Percentiles rank a stretch among this genome's conserved stretches.
phyloP scores from a whole-genome alignment of 2,329 filamentous ascomycete genomes.

The Trichophyton mentagrophytes region DNA sequence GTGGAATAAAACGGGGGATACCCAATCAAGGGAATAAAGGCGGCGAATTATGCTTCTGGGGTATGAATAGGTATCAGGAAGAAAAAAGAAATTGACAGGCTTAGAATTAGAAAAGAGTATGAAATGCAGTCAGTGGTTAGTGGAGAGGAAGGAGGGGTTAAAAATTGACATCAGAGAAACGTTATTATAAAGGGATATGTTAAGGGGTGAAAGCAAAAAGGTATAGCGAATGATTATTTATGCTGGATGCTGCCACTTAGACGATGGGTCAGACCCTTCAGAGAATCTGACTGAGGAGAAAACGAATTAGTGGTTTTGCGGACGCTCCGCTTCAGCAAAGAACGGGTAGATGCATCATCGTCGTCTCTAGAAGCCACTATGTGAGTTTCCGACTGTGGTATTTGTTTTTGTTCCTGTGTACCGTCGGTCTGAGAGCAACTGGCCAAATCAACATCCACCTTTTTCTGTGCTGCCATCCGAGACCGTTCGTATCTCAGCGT shows the following conservation, averaged over 20 bases:
- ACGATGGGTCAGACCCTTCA: conserved; percentile 27
- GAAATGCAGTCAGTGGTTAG: neutral
- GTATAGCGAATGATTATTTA: conserved; percentile 13
- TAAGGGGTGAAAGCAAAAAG: neutral
- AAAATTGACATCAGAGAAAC: neutral
- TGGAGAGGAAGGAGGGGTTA: neutral
- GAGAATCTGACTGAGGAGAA: conserved; percentile 22
- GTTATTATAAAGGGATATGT: conserved; percentile 3
- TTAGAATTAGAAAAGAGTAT: neutral
- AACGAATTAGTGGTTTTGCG: conserved; percentile 25
- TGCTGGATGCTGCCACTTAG: conserved; percentile 31
- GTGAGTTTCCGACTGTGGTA: conserved; percentile 10
- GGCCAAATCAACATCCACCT: conserved; percentile 37
- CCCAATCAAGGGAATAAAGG: neutral
- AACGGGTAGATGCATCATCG: conserved; percentile 9
- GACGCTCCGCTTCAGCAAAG: conserved; percentile 17
- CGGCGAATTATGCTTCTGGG: neutral
- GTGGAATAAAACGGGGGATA: neutral
- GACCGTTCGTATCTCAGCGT: conserved; percentile 46
- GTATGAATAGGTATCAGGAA: neutral
- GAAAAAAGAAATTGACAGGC: neutral
- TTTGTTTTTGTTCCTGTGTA: conserved; percentile 5
- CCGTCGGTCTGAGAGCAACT: conserved; percentile 18
- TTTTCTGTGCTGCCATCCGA: conserved; percentile 43
- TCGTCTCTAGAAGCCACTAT: conserved; percentile 18